Base-by-base conservation (phyloP, 2,329 filamentous ascomycete genomes). In the Trichoderma atroviride region DNA sequence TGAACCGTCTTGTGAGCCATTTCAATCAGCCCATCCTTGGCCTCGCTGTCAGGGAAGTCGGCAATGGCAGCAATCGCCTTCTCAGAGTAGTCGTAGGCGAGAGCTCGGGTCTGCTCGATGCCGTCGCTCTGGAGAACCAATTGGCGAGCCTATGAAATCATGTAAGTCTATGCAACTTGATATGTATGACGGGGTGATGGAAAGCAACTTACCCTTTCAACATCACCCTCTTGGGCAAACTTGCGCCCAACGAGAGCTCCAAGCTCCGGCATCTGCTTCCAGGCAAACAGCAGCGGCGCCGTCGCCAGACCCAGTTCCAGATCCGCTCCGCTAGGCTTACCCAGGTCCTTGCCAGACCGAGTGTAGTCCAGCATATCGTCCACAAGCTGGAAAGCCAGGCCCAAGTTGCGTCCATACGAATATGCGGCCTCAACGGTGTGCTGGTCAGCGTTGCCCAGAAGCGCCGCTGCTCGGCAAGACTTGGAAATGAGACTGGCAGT, bases 291-390 rank as follows among this genome's bases (percentile, higher is more conserved):
- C 72, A 99, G 82, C 19, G 96, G 96, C 14, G 96, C 96, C 14
- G 96, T 99, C 55, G 96, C 96, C 69, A 99, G 86, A 5, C 96
- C 96, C 35, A 99, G 84, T 81, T 98, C 93, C 71, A 99, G 81
- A 81, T 99, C 96, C 35, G 96, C 96, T 52, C 95, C 96, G 5
- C 95, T 93, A 2, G 96, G 96, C 82, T 99, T 99, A 29, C 96
- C 96, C 53, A 99, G 83, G 78, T 97, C 94, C 70, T 88, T 86
- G 53, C 90, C 93, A 67, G 88, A 93, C 71, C 93, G 88, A 0
- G 96, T 98, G 79, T 98, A 99, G 80, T 99, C 96, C 75, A 99
- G 85, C 91, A 99, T 92, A 78, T 99, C 96, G 78, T 99, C 96
- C 19, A 99, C 95, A 11, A 99, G 86, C 84, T 99, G 96, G 82